Evolutionary conservation across 495 filamentous ascomycete genomes (phyloP).

Genomic region (Neurospora sp.): DNA sequence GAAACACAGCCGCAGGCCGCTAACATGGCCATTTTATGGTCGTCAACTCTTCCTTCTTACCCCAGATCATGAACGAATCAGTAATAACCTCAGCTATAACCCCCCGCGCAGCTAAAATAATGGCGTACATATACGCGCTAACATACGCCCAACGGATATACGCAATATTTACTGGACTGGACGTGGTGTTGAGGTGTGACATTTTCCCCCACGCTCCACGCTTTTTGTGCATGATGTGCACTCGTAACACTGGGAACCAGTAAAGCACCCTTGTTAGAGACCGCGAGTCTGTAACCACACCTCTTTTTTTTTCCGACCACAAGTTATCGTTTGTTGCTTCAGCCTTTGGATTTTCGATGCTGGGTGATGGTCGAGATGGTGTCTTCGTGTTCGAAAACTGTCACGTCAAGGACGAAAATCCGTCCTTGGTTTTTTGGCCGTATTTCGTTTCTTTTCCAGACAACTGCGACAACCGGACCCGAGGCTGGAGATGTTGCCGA

Average conservation of each 20-base stretch:
- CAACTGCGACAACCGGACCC: background rate
- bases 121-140: no score
- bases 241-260: background rate
- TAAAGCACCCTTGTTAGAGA: background rate
- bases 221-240: background rate
- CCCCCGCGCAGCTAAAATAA: no score
- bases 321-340: no score
- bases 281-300: background rate
- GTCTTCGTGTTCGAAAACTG: background rate
- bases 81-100: no score
- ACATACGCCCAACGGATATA: no score
- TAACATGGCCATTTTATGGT: background rate
- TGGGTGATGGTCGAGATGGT: background rate
- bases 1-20: background rate
- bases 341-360: no score
- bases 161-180: no score
- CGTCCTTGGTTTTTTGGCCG: background rate
- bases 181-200: background rate
- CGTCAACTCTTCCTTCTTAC: no score
- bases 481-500: no score
- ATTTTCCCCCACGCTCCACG: background rate
- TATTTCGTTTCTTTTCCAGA: background rate
- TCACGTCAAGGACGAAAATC: background rate
- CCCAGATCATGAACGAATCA: no score
- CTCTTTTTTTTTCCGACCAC: no score